Percentiles rank a stretch among this genome's conserved stretches.
Evolutionary conservation across 352 stramenopile species (phyloP).

Genomic region (Phytophthora europaea): DNA sequence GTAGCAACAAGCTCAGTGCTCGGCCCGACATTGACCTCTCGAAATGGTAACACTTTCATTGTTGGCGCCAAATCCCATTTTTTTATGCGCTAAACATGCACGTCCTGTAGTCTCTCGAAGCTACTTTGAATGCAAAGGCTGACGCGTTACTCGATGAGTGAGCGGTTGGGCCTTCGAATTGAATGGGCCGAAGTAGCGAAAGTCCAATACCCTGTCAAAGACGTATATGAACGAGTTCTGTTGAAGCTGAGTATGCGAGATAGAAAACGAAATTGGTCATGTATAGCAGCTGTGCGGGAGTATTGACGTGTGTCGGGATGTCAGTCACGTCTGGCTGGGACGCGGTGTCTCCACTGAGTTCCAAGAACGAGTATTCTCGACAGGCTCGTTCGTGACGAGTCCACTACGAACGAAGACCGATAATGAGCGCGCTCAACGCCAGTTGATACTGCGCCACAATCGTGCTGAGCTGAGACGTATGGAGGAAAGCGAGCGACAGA

Average conservation of each 20-base stretch:
- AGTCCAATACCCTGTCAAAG: neutral
- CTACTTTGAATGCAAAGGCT: neutral
- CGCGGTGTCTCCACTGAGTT: constrained; percentile 1
- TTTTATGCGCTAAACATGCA: too few species aligned
- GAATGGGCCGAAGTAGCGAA: constrained; percentile 1
- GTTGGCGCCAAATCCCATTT: too few species aligned
- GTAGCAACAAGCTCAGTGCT: too few species aligned
- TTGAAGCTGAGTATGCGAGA: constrained; percentile 4
- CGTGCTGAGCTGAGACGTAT: neutral
- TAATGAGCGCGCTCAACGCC: neutral
- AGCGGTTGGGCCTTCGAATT: too few species aligned
- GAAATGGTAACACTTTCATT: too few species aligned
- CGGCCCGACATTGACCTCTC: too few species aligned
- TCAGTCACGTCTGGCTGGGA: neutral
- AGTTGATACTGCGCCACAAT: constrained; percentile 1
- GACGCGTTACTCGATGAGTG: too few species aligned
- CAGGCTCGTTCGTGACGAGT: constrained; percentile 5
- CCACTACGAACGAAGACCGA: neutral
- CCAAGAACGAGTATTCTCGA: constrained; percentile 5
- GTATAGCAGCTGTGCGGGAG: neutral
- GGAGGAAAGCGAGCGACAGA: neutral
- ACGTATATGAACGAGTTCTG: neutral
- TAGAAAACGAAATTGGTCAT: constrained; percentile 1
- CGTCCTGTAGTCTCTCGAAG: neutral
- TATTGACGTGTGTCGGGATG: constrained; percentile 1